Base-by-base conservation (phyloP, 148 eudicot genomes). In the Diospyros lotus region DNA sequence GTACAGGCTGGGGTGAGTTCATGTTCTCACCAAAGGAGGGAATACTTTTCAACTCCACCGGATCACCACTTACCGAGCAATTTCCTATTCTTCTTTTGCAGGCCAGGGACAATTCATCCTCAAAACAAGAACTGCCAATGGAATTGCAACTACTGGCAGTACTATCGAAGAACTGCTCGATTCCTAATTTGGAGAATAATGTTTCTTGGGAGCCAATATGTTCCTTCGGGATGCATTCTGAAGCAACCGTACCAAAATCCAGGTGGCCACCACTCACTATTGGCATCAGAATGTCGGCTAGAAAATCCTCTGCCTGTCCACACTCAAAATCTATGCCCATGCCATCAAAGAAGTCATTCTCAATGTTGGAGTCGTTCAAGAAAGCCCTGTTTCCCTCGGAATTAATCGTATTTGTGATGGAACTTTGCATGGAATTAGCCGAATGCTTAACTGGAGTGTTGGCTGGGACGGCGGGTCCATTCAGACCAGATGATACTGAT, bases 101-200 rank as follows among this genome's bases (percentile, higher is more conserved):
- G 48, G 73, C 40, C 43, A 87, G 61, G 17, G 88, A 78, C 62
- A 80, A 56, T 43, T 77, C 87, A 81, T 85, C 88, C 38, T 84
- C 87, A 41, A 82, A 39, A 68, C 83, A 59, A 59, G 89, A 79
- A 52, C 68, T 80, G 39, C 79, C 66, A 81, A 75, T 62, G 55
- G 87, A 81, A 82, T 61, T 67, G 70, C 86, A 74, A 72, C 67
- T 79, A 59, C 86, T 68, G 9, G 76, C 43, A 39, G 60, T 77
- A 73, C 80, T 77, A 40, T 83, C 86, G 59, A 90, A 80, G 68
- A 84, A 75, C 73, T 84, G 84, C 55, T 87, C 86, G 8, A 93
- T 81, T 71, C 98, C 97, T 72, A 89, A 77, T 75, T 89, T 85
- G 59, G 92, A 87, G 84, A 91, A 89, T 64, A 89, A 77, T 42